These are phyloP conservation scores for Schizopora paradoxa DNA, from an alignment of 1,284 basidiomycete genomes.

Conservation along the genomic window DNA sequence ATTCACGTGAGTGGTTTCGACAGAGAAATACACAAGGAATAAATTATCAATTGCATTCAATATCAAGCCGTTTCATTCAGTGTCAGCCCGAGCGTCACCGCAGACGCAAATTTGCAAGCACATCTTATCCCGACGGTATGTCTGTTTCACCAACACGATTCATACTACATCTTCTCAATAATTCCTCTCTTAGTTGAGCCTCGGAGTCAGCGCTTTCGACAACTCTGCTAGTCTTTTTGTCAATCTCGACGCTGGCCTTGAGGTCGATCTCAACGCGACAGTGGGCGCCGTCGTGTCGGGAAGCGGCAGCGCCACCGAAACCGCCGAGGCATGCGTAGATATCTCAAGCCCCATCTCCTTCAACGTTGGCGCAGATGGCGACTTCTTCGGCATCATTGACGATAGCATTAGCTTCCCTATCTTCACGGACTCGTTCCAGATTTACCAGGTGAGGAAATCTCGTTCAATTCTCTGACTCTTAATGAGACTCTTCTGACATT, in stretches of 20 bases:
- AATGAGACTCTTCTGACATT: too few species aligned
- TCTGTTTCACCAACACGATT: background rate
- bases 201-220: slow-evolving; percentile 38
- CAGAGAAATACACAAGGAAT: background rate
- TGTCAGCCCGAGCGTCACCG: slow-evolving; percentile 34
- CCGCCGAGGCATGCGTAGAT: slow-evolving; percentile 25
- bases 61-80: slow-evolving; percentile 37
- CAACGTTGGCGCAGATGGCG: slow-evolving; percentile 25
- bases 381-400: slow-evolving; percentile 28
- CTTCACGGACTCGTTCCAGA: slow-evolving; percentile 26
- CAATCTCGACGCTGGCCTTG: slow-evolving; percentile 32
- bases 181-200: slow-evolving; percentile 27
- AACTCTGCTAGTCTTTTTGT: slow-evolving; percentile 37
- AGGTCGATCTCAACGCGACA: slow-evolving; percentile 21
- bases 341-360: slow-evolving; percentile 24
- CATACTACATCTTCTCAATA: background rate
- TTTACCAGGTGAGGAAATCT: slow-evolving; percentile 23
- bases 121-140: slow-evolving; percentile 43
- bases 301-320: slow-evolving; percentile 1
- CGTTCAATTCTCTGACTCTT: background rate
- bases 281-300: slow-evolving; percentile 5
- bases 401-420: slow-evolving; percentile 22
- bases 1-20: slow-evolving; percentile 33
- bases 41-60: background rate
- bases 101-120: slow-evolving; percentile 37